Evolutionary conservation across 1,284 basidiomycete species (phyloP), one percentile per base, ranked within the genome.

Genomic region (Blastosporella zonata): DNA sequence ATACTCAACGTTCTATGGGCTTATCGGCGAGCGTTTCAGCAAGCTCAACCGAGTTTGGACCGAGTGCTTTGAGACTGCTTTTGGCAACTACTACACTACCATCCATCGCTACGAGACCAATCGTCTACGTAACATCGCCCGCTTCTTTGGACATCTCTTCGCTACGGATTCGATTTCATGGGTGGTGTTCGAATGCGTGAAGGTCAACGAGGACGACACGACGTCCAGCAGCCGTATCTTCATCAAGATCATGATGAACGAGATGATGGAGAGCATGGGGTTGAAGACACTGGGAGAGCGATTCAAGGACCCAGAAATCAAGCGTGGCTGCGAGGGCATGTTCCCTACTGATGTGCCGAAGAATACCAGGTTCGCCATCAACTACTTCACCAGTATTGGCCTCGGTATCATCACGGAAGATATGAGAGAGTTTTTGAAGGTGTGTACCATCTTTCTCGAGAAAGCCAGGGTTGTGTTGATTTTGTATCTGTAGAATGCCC

Each of bases 81-180:
- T 98, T 72, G 70, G 70, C 38, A 91, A 82, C 59, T 99, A 98
- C 70, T 99, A 95, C 73, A 87, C 84, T 20, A 98, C 96, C 3
- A 95, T 99, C 58, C 96, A 99, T 71, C 89, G 97, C 46, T 99
- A 98, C 71, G 96, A 99, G 71, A 97, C 96, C 18, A 99, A 98
- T 67, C 90, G 95, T 17, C 77, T 99, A 39, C 91, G 96, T 51
- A 99, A 99, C 67, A 97, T 99, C 58, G 92, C 91, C 3, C 84
- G 94, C 31, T 93, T 99, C 76, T 98, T 99, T 61, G 96, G 96
- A 0, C 92, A 96, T 62, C 72, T 96, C 20, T 59, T 97, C 54
- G 84, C 84, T 9, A 86, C 82, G 8, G 96, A 99, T 67, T 81
- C 87, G 3, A 81, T 99, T 51, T 90, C 90, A 9, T 99, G 96